These are phyloP conservation scores for Lentinus polychrous DNA, from an alignment of 1,284 basidiomycete species.

Conservation along the genomic window DNA sequence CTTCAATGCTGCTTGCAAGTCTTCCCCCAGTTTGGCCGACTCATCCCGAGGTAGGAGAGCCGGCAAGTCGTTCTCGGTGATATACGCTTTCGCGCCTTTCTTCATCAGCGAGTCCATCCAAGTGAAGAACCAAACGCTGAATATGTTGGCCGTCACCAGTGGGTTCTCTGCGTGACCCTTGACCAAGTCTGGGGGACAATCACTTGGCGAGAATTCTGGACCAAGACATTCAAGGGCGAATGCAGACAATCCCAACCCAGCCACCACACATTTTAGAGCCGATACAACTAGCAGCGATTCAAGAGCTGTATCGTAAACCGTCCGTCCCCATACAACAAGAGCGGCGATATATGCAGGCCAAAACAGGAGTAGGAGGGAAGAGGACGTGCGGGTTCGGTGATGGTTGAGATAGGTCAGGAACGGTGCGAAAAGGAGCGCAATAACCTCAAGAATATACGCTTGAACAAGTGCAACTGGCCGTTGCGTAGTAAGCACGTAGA, in stretches of 20 bases:
- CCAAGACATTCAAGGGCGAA: conserved; percentile 70
- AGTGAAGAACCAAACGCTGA: conserved; percentile 66
- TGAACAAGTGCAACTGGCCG: conserved; percentile 44
- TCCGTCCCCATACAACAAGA: conserved; percentile 58
- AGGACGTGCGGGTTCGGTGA: conserved; percentile 70
- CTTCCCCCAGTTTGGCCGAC: conserved; percentile 61
- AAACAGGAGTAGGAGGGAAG: conserved; percentile 73
- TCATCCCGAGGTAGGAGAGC: conserved; percentile 63
- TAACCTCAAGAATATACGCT: conserved; percentile 47
- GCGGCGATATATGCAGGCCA: conserved; percentile 69
- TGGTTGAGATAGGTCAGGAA: conserved; percentile 67
- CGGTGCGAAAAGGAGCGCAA: conserved; percentile 35
- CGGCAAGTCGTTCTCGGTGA: conserved; percentile 77
- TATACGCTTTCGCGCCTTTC: conserved; percentile 53
- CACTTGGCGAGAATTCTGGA: conserved; percentile 47
- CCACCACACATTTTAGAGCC: conserved; percentile 40
- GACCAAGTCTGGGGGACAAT: conserved; percentile 24
- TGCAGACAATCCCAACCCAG: conserved; percentile 45
- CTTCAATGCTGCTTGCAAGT: conserved; percentile 54
- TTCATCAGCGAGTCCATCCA: conserved; percentile 80
- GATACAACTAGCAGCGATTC: conserved; percentile 30
- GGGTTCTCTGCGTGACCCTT: conserved; percentile 63
- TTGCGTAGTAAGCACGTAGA: conserved; percentile 29
- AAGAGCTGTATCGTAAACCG: conserved; percentile 32
- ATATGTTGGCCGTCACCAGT: conserved; percentile 78